Base-by-base conservation (phyloP, 2,329 filamentous ascomycete genomes). In the Talaromyces piceae region DNA sequence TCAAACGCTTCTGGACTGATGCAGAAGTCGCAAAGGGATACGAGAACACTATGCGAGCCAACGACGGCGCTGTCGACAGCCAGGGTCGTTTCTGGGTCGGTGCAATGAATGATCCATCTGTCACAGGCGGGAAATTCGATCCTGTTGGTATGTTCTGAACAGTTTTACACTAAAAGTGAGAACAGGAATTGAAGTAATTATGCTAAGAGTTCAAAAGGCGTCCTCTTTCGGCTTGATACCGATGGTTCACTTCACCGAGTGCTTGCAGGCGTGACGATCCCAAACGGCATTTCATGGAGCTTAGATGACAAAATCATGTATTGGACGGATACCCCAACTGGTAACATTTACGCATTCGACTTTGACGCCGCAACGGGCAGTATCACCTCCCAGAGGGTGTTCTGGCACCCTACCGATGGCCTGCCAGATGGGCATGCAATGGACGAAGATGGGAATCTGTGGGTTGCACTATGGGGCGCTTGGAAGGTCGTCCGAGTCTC, bases 241-340 rank as follows among this genome's bases (percentile, higher is more conserved):
- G 75, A 80, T 61, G 70, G 78, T 31, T 71, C 74, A 22, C 73
- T 82, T 50, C 73, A 78, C 57, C 75, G 77, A 33, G 71, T 84
- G 43, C 74, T 83, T 52, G 70, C 77, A 45, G 73, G 73, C 46
- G 77, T 91, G 56, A 83, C 77, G 26, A 91, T 93, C 58, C 88
- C 88, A 53, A 93, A 93, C 70, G 83, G 85, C 44, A 79, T 88
- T 28, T 83, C 84, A 57, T 93, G 86, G 84, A 87, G 84, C 27
- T 76, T 78, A 11, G 81, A 86, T 63, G 74, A 78, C 60, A 80
- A 77, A 62, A 87, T 75, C 52, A 81, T 89, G 76, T 93, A 86
- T 75, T 84, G 88, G 63, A 87, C 86, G 22, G 83, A 93, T 72
- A 86, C 86, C 41, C 80, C 82, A 4, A 79, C 77, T 23, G 75